phyloP scores from a whole-genome alignment of 352 stramenopile species.

The Phytophthora colocasiae region DNA sequence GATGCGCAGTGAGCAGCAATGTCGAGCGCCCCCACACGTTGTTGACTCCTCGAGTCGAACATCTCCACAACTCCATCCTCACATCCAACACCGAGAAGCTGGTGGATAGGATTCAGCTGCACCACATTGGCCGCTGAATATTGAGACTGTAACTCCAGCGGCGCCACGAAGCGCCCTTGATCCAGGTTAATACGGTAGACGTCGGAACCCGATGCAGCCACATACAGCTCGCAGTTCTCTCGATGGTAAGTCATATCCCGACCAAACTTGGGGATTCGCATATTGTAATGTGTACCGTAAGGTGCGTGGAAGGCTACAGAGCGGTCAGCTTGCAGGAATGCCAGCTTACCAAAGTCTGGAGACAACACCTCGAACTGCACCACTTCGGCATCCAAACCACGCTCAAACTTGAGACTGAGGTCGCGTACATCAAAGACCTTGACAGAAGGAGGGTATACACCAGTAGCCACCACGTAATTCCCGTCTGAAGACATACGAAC shows the following conservation, averaged over 20 bases:
- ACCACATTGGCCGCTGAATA: slow-evolving; percentile 89
- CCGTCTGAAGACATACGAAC: slow-evolving; percentile 96
- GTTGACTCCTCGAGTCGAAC: slow-evolving; percentile 93
- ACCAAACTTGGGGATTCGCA: slow-evolving; percentile 98
- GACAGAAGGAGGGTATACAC: slow-evolving; percentile 97
- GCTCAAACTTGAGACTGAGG: slow-evolving; percentile 99
- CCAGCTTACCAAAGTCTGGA: slow-evolving; percentile 98
- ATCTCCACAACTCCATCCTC: slow-evolving; percentile 96
- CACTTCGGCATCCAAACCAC: slow-evolving; percentile 96
- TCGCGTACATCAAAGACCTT: slow-evolving; percentile 96
- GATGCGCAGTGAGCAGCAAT: slow-evolving; percentile 42
- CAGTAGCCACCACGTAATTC: slow-evolving; percentile 96
- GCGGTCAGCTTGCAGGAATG: slow-evolving; percentile 96
- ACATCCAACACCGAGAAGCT: slow-evolving; percentile 91
- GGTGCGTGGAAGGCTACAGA: slow-evolving; percentile 98
- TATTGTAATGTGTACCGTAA: slow-evolving; percentile 96
- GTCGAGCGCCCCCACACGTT: slow-evolving; percentile 73
- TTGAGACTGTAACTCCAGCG: slow-evolving; percentile 69
- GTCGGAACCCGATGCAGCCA: slow-evolving; percentile 88
- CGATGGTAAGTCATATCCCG: slow-evolving; percentile 97
- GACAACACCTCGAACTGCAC: slow-evolving; percentile 96
- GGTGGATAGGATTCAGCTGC: slow-evolving; percentile 90
- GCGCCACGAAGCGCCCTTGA: slow-evolving; percentile 95
- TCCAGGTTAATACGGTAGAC: slow-evolving; percentile 99
- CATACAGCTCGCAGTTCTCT: slow-evolving; percentile 96